Evolutionary conservation across 441 rosid species (phyloP), one percentile per base, ranked within the genome.

Genomic region (Jatropha multifida): DNA sequence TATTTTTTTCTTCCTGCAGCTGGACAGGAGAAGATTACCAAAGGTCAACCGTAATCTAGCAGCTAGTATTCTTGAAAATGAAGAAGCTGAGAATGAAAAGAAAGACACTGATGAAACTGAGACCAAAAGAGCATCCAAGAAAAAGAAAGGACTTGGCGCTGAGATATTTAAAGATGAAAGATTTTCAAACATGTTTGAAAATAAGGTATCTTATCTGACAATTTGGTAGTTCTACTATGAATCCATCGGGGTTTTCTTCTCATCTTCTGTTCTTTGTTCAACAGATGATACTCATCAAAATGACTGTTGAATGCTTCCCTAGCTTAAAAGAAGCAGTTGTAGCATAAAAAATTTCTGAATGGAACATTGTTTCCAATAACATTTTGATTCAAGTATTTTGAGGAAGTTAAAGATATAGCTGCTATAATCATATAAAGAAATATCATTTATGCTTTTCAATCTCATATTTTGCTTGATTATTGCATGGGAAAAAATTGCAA

Each of bases 1-100:
- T 58, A 20, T 9, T 80, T 70, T 51, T 9, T 79, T 80, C 27
- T 77, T 76, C 62, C 58, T 79, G 84, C 90, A 94, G 99, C 10
- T 44, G 48, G 80, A 82, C 49, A 81, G 78, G 74, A 89, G 77
- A 80, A 90, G 85, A 82, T 68, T 92, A 63, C 97, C 97, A 32
- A 89, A 87, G 86, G 93, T 89, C 78, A 92, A 94, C 81, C 80
- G 87, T 61, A 81, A 74, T 17, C 88, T 94, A 71, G 94, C 94
- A 65, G 87, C 75, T 60, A 63, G 73, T 72, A 84, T 92, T 59
- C 80, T 83, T 69, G 83, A 85, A 72, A 81, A 84, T 48, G 94
- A 91, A 80, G 86, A 62, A 78, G 83, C 68, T 51, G 93, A 86
- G 78, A 85, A 83, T 70, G 91, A 84, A 66, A 84, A 76, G 75